phyloP scores from a whole-genome alignment of 176 grass and related monocot species.

The Raddia distichophylla region DNA sequence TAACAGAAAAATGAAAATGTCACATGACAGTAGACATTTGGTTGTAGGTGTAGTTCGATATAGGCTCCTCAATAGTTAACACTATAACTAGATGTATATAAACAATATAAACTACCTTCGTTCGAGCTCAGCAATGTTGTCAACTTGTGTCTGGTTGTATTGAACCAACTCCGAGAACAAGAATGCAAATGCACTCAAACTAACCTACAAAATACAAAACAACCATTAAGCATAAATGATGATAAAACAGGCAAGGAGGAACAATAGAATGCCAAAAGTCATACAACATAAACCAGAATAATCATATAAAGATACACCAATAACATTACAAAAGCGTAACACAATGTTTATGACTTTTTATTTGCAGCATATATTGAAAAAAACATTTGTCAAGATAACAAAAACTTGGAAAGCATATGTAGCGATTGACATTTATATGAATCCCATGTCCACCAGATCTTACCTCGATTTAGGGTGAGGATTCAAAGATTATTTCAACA shows the following conservation, averaged over 20 bases:
- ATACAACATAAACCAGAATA: not conserved
- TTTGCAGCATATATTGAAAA: not conserved
- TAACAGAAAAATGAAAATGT: slow-evolving; percentile 24
- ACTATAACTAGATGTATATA: slow-evolving; percentile 12
- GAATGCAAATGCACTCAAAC: slow-evolving; percentile 97
- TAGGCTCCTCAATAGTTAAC: slow-evolving; percentile 11
- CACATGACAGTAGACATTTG: not conserved
- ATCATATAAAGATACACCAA: not conserved
- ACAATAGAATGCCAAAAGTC: not conserved
- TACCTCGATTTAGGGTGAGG: not conserved
- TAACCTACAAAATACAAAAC: slow-evolving; percentile 63
- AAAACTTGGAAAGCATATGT: not conserved
- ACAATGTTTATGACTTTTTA: not conserved
- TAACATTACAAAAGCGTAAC: slow-evolving; percentile 18
- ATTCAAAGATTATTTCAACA: not conserved
- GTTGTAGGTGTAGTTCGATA: not conserved
- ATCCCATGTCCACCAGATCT: not conserved
- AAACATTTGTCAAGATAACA: not conserved
- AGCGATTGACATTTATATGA: not conserved
- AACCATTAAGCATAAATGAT: slow-evolving; percentile 24
- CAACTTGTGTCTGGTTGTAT: slow-evolving; percentile 98
- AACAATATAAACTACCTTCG: slow-evolving; percentile 58
- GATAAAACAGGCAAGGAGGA: slow-evolving; percentile 17
- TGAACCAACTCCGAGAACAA: slow-evolving; percentile 97
- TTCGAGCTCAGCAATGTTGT: slow-evolving; percentile 96